Evolutionary conservation across 2,329 filamentous ascomycete species (phyloP), one percentile per base, ranked within the genome.

Genomic region (Xylogone sp.): DNA sequence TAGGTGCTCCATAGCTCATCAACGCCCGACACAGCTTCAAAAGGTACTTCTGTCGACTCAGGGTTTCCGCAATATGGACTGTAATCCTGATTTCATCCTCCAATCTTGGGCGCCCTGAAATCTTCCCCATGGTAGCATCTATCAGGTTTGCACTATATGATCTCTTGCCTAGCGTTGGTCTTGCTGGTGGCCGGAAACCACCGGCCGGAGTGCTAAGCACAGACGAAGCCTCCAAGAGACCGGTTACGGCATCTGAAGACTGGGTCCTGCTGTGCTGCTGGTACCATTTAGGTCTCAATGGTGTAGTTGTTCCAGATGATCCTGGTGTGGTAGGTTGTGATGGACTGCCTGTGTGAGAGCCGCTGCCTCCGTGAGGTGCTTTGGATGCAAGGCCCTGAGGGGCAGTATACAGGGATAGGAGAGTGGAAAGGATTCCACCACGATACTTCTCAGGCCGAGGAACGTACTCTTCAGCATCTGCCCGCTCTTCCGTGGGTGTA

Each of bases 1-100:
- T 96, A 1, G 92, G 92, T 1, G 92, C 92, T 12, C 92, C 92
- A 57, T 90, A 96, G 64, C 84, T 78, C 91, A 97, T 97, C 52
- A 97, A 73, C 1, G 89, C 89, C 42, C 85, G 83, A 66, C 92
- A 96, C 39, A 97, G 79, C 66, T 88, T 90, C 50, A 92, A 79
- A 12, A 97, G 77, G 65, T 96, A 97, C 50, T 83, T 81, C 60
- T 96, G 91, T 2, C 91, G 82, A 31, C 85, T 84, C 19, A 96
- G 78, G 16, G 88, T 92, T 55, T 81, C 75, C 4, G 82, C 82
- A 53, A 86, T 84, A 58, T 83, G 79, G 9, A 79, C 70, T 0
- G 77, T 82, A 58, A 83, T 81, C 21, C 71, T 59, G 22, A 68
- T 68, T 52, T 68, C 65, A 47, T 68, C 65, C 48, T 67, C 65